phyloP scores from a whole-genome alignment of 2,329 filamentous ascomycete genomes.

The Penicillium paneum region DNA sequence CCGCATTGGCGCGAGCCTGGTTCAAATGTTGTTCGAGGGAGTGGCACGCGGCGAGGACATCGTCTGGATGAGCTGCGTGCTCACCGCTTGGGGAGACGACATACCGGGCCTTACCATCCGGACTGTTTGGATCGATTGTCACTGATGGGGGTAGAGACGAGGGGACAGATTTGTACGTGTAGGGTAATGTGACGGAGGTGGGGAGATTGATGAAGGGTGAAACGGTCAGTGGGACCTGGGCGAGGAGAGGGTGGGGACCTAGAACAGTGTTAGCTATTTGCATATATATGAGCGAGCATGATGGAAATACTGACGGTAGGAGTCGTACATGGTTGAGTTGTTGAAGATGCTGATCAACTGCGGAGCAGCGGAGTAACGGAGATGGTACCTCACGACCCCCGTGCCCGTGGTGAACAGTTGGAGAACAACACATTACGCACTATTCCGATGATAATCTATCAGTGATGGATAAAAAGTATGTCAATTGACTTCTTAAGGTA shows the following conservation, averaged over 20 bases:
- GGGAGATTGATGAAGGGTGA: constrained; percentile 92
- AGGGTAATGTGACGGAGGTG: constrained; percentile 83
- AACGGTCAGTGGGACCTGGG: constrained; percentile 88
- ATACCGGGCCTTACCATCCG: constrained; percentile 59
- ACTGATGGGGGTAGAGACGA: constrained; percentile 77
- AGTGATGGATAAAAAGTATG: too few relatives aligned
- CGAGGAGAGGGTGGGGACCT: constrained; percentile 82
- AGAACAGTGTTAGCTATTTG: constrained; percentile 1
- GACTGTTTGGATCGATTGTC: constrained; percentile 50
- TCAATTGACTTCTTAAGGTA: too few relatives aligned
- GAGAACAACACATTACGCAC: neutral
- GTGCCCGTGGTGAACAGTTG: neutral
- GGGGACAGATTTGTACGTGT: constrained; percentile 89
- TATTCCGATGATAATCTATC: neutral
- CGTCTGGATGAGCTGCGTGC: constrained; percentile 79
- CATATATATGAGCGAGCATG: neutral
- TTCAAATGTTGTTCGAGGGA: constrained; percentile 73
- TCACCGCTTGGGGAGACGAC: constrained; percentile 75
- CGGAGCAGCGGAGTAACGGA: constrained; percentile 7
- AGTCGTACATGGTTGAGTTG: constrained; percentile 42
- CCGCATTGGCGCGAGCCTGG: constrained; percentile 65
- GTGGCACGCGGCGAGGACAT: constrained; percentile 78
- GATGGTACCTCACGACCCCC: neutral
- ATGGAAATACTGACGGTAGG: constrained; percentile 37
- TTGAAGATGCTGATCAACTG: neutral